Conservation (phyloP, 2,329 filamentous ascomycete genomes). For the Calonectria multiphialidica region DNA sequence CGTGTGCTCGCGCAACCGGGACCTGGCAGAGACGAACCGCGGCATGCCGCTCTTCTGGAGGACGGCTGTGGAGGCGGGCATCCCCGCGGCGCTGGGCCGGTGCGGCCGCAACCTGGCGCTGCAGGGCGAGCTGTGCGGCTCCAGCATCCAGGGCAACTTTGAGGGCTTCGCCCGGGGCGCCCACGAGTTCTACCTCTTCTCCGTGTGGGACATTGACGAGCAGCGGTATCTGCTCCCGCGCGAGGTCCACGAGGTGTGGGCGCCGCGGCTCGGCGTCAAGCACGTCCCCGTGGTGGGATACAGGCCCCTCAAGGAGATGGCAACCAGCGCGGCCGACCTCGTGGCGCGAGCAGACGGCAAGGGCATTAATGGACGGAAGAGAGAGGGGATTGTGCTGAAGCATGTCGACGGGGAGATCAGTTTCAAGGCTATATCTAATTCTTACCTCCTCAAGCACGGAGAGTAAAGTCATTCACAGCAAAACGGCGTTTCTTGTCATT, state of each 20-base stretch:
- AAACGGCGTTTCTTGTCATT: background rate
- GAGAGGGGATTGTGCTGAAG: constrained; percentile 42
- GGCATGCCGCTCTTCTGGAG: constrained; percentile 33
- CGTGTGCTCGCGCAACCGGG: constrained; percentile 40
- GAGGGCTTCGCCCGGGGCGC: constrained; percentile 33
- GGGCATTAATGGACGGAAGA: constrained; percentile 38
- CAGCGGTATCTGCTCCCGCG: constrained; percentile 43
- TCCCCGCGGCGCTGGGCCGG: constrained; percentile 24
- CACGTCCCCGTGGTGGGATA: constrained; percentile 48
- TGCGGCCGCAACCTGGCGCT: constrained; percentile 35
- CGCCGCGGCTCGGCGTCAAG: constrained; percentile 40
- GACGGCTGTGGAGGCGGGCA: constrained; percentile 16
- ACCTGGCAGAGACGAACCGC: constrained; percentile 28
- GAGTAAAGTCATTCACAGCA: constrained; percentile 21
- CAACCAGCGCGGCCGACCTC: constrained; percentile 28
- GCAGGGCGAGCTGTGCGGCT: constrained; percentile 42
- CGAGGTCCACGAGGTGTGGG: constrained; percentile 43
- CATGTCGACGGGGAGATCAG: constrained; percentile 34
- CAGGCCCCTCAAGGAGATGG: constrained; percentile 27
- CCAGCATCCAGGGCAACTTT: constrained; percentile 38
- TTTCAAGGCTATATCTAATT: constrained; percentile 44
- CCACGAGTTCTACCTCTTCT: constrained; percentile 50
- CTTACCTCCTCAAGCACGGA: constrained; percentile 42
- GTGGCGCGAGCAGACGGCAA: constrained; percentile 35
- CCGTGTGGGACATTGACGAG: constrained; percentile 47